Base-by-base conservation (phyloP, 257 asterid species). In the Salvia hispanica region DNA sequence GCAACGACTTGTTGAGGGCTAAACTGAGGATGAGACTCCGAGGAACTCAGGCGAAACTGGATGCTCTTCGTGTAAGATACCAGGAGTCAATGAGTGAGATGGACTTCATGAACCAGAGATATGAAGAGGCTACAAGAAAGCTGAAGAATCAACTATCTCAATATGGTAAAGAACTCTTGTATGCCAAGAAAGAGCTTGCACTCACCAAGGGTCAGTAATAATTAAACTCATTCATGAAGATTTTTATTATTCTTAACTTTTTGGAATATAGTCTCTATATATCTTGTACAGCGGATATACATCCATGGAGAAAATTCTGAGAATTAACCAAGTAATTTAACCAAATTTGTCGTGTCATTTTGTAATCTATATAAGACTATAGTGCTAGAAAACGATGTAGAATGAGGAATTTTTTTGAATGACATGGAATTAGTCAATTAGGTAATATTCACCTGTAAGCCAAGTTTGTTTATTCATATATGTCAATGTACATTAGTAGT, bases 21-120 rank as follows among this genome's bases (percentile, higher is more conserved):
- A 88, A 86, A 69, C 77, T 83, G 33, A 82, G 90, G 73, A 86
- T 85, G 95, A 82, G 85, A 67, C 93, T 85, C 45, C 78, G 74
- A 18, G 81, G 81, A 55, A 58, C 87, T 59, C 96, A 88, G 66
- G 59, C 76, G 14, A 91, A 86, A 73, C 76, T 91, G 72, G 96
- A 86, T 60, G 55, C 76, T 51, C 78, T 62, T 60, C 82, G 91
- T 0, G 47, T 55, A 7, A 80, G 88, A 55, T 78, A 86, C 76
- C 62, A 53, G 47, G 90, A 85, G 45, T 48, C 67, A 6, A 67
- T 69, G 45, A 82, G 80, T 13, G 95, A 85, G 68, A 50, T 74
- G 70, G 90, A 82, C 12, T 51, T 55, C 57, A 86, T 86, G 92
- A 74, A 88, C 62, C 67, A 46, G 58, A 85, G 69, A 69, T 91